Evolutionary conservation across 1,284 basidiomycete species (phyloP).

Genomic region (Tremellales sp.): DNA sequence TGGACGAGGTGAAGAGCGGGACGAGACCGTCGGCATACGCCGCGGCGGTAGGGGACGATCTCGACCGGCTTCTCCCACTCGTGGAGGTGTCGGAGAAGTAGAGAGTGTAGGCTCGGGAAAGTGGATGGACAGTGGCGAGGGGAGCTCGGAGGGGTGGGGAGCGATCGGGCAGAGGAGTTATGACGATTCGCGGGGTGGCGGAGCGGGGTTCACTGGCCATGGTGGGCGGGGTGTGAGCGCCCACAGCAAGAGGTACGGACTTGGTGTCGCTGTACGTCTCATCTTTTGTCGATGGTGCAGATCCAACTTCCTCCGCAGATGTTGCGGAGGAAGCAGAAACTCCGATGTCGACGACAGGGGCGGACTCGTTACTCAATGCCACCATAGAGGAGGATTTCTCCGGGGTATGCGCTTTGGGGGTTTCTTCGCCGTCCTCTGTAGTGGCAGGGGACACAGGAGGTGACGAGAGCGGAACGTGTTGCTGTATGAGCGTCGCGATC

Average conservation of each 20-base stretch:
- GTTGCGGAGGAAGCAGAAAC: no score
- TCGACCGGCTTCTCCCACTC: no score
- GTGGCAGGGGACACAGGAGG: no score
- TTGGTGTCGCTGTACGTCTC: not conserved
- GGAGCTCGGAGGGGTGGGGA: not conserved
- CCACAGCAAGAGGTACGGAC: not conserved
- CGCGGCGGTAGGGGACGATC: conserved; percentile 5
- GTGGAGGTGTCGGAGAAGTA: not conserved
- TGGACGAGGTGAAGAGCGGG: conserved; percentile 21
- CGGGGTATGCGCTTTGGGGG: no score
- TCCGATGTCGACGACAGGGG: no score
- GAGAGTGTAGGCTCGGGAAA: not conserved
- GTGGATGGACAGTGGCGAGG: not conserved
- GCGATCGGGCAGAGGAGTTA: conserved; percentile 15
- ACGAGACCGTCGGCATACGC: conserved; percentile 29
- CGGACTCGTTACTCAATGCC: no score
- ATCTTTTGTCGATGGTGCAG: no score
- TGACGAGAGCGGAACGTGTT: no score
- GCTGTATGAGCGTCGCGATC: no score
- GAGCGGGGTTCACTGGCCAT: not conserved
- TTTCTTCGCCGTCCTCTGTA: no score
- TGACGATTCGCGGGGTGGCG: conserved; percentile 8
- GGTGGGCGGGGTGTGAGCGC: not conserved
- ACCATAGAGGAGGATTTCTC: no score
- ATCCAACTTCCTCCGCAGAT: no score